Evolutionary conservation across 1,284 basidiomycete genomes (phyloP), one percentile per base, ranked within the genome.

Genomic region (Moniliella sp.): DNA sequence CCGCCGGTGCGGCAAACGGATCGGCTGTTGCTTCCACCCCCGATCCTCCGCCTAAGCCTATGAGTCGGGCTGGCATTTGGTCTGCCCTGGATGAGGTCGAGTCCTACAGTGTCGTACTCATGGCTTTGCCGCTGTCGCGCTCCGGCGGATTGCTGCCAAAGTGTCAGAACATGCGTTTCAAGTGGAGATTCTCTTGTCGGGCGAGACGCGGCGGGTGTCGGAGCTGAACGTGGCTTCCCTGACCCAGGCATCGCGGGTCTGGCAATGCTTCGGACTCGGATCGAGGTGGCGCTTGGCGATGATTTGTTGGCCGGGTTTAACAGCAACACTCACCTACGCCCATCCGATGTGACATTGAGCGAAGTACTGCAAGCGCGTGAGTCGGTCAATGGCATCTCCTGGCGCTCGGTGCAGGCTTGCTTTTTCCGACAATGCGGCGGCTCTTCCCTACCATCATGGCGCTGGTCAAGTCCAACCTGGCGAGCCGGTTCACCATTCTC

Each of bases 71-170:
- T 35, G 61, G 38, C 46, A 53, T 37, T 18, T 61, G 37, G 45
- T 48, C 18, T 28, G 49, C 38, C 15, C 58, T 68, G 30, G 61
- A 61, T 31, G 65, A 66, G 34, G 69, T 84, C 23, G 76, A 78
- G 14, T 72, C 73, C 0, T 75, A 74, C 2, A 72, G 71, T 0
- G 57, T 91, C 26, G 82, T 88, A 58, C 63, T 93, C 15, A 66
- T 57, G 21, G n/a, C 21, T 7, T 23, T 23, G 7, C 21, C 21
- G 21, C 8, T 23, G 21, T 23, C 21, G 21, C 21, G 8, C n/a
- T 23, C 7, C 21, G 21, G 7, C 21, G 21, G 8, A 23, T 23
- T 7, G 21, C 8, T 7, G 21, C 21, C 7, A 23, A n/a, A 7
- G 21, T 23, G 21, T n/a, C n/a, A n/a, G 21, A 23, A 23, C 7